Base-by-base conservation (phyloP, 495 filamentous ascomycete genomes). In the Aspergillus bertholletiae region DNA sequence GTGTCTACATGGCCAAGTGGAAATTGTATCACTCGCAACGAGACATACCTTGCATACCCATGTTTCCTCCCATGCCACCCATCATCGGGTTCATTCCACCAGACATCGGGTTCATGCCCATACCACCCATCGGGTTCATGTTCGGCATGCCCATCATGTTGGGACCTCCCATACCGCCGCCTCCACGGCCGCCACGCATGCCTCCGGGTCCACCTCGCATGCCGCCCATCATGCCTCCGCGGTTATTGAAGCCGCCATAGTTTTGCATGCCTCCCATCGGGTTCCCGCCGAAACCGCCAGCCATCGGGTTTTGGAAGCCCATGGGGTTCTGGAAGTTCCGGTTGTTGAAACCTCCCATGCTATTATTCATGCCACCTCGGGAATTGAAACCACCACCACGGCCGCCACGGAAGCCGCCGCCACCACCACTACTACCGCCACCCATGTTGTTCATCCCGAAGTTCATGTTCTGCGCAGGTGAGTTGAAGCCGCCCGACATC, bases 121-220 rank as follows among this genome's bases (percentile, higher is more conserved):
- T 86, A 0, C 78, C 78, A 5, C 80, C 82, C 78, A 88, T 87
- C 4, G 69, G 66, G 44, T 64, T 68, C 73, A 76, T 76, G 1
- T 55, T 55, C 35, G 63, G 58, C 71, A 75, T 75, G 15, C 77
- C 77, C 85, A 90, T 88, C 63, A 74, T 74, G 54, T 71, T 72
- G 4, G 63, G 57, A 12, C 74, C 80, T 43, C 71, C 74, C 75
- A 85, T 86, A 21, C 74, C 73, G 43, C 77, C 78, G 8, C 79
- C 88, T 32, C 87, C 75, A 41, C 49, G 49, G 35, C 88, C 83
- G 43, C 89, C 86, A 51, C 87, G 82, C 88, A 92, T 92, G 17
- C 75, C 74, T 45, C 78, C 80, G 44, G 78, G 73, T 13, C 83
- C 83, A 40, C 87, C 87, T 51, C 87, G 83, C 82, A 88, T 89